phyloP scores from a whole-genome alignment of 352 stramenopile species.

The Phytopythium vexans region DNA sequence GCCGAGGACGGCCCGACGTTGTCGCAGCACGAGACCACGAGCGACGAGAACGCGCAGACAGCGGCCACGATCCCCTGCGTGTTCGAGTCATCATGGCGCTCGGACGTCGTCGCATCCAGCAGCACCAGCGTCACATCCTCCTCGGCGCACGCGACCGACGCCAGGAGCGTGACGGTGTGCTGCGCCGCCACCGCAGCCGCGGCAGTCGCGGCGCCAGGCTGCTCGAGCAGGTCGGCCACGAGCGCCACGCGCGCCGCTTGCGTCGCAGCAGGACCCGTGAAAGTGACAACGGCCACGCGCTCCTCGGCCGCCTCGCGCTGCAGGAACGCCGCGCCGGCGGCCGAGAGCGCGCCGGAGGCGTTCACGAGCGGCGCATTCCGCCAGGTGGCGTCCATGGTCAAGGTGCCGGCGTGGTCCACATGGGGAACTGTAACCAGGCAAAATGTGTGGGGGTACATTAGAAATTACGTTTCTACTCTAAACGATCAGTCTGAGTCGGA shows the following conservation, averaged over 20 bases:
- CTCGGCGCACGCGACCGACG: slow-evolving; percentile 36
- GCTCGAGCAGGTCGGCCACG: slow-evolving; percentile 17
- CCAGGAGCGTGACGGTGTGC: slow-evolving; percentile 31
- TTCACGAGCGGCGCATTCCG: slow-evolving; percentile 35
- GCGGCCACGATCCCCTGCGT: slow-evolving; percentile 25
- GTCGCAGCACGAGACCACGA: slow-evolving; percentile 50
- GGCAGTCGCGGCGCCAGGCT: neutral
- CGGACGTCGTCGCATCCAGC: slow-evolving; percentile 25
- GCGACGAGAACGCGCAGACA: slow-evolving; percentile 58
- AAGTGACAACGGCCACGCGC: slow-evolving; percentile 41
- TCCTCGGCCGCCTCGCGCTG: slow-evolving; percentile 44
- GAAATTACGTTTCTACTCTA: slow-evolving; percentile 9
- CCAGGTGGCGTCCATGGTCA: slow-evolving; percentile 46
- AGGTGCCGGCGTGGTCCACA: neutral
- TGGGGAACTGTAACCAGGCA: too few species aligned
- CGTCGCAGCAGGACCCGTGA: slow-evolving; percentile 36
- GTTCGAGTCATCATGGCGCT: slow-evolving; percentile 7
- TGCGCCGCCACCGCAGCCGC: slow-evolving; percentile 4
- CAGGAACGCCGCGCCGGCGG: slow-evolving; percentile 31
- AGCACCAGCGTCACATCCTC: slow-evolving; percentile 56
- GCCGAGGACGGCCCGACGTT: slow-evolving; percentile 17
- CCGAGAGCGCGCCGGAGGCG: slow-evolving; percentile 26
- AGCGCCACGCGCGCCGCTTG: slow-evolving; percentile 18
- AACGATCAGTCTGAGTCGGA: slow-evolving; percentile 8
- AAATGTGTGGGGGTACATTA: slow-evolving; percentile 8